Evolutionary conservation across 2,329 filamentous ascomycete genomes (phyloP), one percentile per base, ranked within the genome.

Genomic region (Beauveria bassiana): DNA sequence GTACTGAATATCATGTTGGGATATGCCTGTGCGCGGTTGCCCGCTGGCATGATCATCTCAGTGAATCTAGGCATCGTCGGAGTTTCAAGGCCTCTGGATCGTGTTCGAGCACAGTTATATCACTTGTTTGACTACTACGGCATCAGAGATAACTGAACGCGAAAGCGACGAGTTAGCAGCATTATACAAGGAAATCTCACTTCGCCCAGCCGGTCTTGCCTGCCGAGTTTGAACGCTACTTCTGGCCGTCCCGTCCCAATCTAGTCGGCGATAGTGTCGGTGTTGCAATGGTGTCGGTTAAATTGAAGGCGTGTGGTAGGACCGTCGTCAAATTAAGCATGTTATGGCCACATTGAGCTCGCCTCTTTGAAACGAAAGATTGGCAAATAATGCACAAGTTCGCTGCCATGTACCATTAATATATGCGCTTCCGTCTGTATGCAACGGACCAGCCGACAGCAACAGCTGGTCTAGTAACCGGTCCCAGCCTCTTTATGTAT

Each of bases 241-340:
- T 59, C 56, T 59, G 22, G 45, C 46, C 46, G 56, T 59, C 56
- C 56, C 56, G 46, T 59, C 56, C 46, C 50, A n/a, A 3, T 45
- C 9, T 49, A n/a, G 34, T 18, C 6, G 24, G 45, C 6, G 18
- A 47, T 46, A 42, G 34, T 42, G 43, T 42, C 43, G 18, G 5
- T 46, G 53, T 49, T 26, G 53, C 54, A 47, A 20, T 47, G 45
- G 31, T 55, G 31, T 49, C 12, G 40, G 43, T 31, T 14, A 50
- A 5, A 42, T 50, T 34, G 22, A 16, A 10, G 20, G 42, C 20
- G 38, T 49, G 22, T 14, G 20, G 45, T 20, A 26, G 34, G 8
- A 31, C 28, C n/a, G 28, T 3, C 8, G 14, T 31, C 24, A 31
- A 16, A 12, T 18, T 16, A 22, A 22, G 38, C 46, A 59, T 24